These are phyloP conservation scores for Globisporangium nodosum DNA, from an alignment of 352 stramenopile genomes.

Conservation along the genomic window DNA sequence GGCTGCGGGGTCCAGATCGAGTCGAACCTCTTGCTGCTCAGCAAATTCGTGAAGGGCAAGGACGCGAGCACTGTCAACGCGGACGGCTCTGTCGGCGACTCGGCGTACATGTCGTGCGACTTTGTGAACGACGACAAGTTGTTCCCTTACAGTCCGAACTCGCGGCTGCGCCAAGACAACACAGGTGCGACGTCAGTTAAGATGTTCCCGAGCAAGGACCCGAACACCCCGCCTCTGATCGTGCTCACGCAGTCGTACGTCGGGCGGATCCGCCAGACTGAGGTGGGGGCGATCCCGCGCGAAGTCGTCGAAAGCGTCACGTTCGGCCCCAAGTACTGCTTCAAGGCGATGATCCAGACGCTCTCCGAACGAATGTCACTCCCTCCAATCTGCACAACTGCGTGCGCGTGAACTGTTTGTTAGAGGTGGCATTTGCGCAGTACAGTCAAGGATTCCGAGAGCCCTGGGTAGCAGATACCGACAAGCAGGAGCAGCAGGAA, in stretches of 20 bases:
- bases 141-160: conserved; percentile 2
- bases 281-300: neutral
- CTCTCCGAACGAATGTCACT: neutral
- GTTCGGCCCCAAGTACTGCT: neutral
- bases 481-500: too few relatives aligned
- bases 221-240: neutral
- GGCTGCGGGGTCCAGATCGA: conserved; percentile 19
- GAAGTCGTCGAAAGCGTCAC: neutral
- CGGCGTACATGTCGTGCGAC: neutral
- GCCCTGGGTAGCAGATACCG: too few relatives aligned
- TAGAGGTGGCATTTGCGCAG: too few relatives aligned
- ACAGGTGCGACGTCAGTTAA: neutral
- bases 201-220: neutral
- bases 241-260: conserved; percentile 5
- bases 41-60: conserved; percentile 3
- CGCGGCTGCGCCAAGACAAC: conserved; percentile 6
- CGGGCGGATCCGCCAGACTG: neutral
- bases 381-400: neutral
- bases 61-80: neutral
- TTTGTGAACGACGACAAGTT: conserved; percentile 8
- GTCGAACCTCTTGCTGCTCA: conserved; percentile 33
- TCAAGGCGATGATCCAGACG: conserved; percentile 1
- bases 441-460: too few relatives aligned
- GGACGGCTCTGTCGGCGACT: neutral
- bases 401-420: too few relatives aligned